Conservation (phyloP, 306 rosid species). For the Argentina anserina region DNA sequence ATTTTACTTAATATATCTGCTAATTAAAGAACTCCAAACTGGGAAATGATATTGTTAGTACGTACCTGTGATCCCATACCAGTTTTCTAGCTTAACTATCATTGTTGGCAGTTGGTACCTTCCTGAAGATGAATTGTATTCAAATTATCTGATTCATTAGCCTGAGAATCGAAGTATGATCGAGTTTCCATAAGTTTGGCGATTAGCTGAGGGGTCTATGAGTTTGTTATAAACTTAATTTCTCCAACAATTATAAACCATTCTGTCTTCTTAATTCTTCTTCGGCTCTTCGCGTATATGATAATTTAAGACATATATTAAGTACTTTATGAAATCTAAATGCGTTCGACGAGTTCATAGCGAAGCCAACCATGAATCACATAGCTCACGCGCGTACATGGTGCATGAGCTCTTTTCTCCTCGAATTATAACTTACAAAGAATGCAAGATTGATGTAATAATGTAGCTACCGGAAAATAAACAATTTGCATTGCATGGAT, state of each 20-base stretch:
- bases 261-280: not conserved
- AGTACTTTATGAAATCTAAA: too few species aligned
- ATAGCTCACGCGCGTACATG: not conserved
- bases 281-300: not conserved
- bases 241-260: not conserved
- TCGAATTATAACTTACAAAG: not conserved
- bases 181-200: constrained; percentile 3
- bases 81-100: constrained; percentile 13
- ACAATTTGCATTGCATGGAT: constrained; percentile 19
- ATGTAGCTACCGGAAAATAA: not conserved
- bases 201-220: not conserved
- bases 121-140: not conserved
- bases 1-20: not conserved
- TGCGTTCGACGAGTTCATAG: not conserved
- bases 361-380: not conserved
- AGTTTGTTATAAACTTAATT: not conserved
- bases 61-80: not conserved
- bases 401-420: not conserved
- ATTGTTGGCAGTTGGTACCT: not conserved
- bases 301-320: too few species aligned
- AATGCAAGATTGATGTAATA: not conserved
- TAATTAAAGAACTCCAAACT: not conserved
- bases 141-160: not conserved
- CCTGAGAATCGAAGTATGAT: not conserved
- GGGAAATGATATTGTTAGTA: not conserved